These are phyloP conservation scores for Ustilago cynodontis DNA, from an alignment of 1,284 basidiomycete genomes.

Conservation along the genomic window DNA sequence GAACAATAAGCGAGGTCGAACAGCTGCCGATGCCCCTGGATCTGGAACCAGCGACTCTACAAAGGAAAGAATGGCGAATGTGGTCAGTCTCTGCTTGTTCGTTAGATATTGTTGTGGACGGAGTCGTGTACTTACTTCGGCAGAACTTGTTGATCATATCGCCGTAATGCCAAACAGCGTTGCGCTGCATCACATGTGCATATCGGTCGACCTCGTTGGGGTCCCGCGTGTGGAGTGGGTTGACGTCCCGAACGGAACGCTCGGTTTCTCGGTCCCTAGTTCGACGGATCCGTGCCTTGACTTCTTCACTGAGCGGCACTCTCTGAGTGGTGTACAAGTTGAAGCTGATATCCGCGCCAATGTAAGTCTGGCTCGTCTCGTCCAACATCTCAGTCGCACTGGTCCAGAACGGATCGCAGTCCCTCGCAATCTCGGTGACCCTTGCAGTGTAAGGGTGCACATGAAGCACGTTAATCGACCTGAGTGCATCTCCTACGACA, in stretches of 20 bases:
- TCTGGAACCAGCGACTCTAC: conserved; percentile 31
- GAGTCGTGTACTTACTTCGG: background rate
- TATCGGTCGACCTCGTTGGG: conserved; percentile 18
- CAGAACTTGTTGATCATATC: conserved; percentile 65
- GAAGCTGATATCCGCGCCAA: conserved; percentile 66
- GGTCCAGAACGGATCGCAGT: conserved; percentile 68
- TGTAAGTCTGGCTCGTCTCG: conserved; percentile 54
- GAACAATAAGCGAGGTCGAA: conserved; percentile 47
- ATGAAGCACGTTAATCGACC: conserved; percentile 63
- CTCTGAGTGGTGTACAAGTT: conserved; percentile 65
- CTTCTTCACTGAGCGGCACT: conserved; percentile 36
- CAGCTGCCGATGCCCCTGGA: conserved; percentile 14
- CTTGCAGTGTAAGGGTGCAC: conserved; percentile 41
- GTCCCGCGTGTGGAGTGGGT: conserved; percentile 1
- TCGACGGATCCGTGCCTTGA: conserved; percentile 38
- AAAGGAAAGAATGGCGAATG: too few relatives aligned
- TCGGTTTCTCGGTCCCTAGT: conserved; percentile 40
- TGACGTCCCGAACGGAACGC: background rate
- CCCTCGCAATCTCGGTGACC: conserved; percentile 62
- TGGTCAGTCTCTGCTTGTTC: too few relatives aligned
- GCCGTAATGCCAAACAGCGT: conserved; percentile 64
- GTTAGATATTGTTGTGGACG: too few relatives aligned
- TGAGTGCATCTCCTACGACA: conserved; percentile 65
- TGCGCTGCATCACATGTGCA: conserved; percentile 62
- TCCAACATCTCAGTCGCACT: conserved; percentile 57